Base-by-base conservation (phyloP, 306 rosid species). In the Quercus gilva region DNA sequence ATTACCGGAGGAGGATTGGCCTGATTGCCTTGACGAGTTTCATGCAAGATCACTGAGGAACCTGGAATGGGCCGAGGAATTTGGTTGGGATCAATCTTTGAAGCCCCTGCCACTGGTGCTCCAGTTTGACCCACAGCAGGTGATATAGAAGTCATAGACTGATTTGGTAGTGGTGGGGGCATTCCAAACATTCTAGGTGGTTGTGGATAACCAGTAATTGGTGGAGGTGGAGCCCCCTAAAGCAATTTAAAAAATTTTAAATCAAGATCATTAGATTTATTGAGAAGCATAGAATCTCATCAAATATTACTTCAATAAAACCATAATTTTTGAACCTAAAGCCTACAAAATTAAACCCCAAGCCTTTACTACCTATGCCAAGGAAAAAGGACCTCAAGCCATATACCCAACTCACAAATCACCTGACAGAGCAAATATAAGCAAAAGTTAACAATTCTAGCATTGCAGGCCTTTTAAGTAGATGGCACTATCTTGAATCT, bases 41-140 rank as follows among this genome's bases (percentile, higher is more conserved):
- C 97, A 77, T 91, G 94, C 81, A 91, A 53, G 72, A 87, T 84
- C 83, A 92, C 89, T 10, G 99, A 84, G 29, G 96, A 90, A 77
- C 93, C 88, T 76, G 99, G 93, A 52, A 91, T 70, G 26, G 98
- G 99, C 86, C 96, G 80, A 71, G 99, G 99, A 86, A 95, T 93
- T 87, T 95, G 99, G 88, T 90, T 95, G 60, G 99, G 99, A 81
- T 91, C 99, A 65, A 95, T 95, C 84, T 89, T 95, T 37, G 99
- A 90, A 71, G 94, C 87, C 74, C 98, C 97, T 31, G 89, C 84
- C 84, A 90, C 77, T 23, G 99, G 95, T 73, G 94, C 89, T 88
- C 96, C 99, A 41, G 93, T 83, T 86, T 91, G 98, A 88, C 97
- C 92, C 67, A 89, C 86, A 11, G 89, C 86, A 80, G 96, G 89